A percentile compares a stretch with the other conserved stretches of the same genome.
phyloP scores from a whole-genome alignment of 2,329 filamentous ascomycete genomes.

The Acrocalymma vagum region DNA sequence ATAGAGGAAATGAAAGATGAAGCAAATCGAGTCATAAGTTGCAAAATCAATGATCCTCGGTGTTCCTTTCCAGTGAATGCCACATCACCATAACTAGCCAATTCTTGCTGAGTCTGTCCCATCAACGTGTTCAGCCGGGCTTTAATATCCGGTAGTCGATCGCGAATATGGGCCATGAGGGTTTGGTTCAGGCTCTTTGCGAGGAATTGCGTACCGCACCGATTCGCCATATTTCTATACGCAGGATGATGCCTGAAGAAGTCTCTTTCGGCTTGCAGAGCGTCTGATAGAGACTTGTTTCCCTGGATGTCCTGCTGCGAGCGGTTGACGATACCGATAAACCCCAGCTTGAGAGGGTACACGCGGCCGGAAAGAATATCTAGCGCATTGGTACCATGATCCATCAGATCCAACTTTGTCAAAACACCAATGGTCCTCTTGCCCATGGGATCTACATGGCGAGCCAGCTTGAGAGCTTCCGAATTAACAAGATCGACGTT shows the following conservation, averaged over 20 bases:
- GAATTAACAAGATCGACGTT: slow-evolving; percentile 99
- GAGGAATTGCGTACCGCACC: slow-evolving; percentile 92
- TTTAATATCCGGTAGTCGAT: slow-evolving; percentile 96
- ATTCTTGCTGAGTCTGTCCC: slow-evolving; percentile 99
- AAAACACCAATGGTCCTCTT: slow-evolving; percentile 95
- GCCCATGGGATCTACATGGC: slow-evolving; percentile 95
- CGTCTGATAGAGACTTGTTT: slow-evolving; percentile 93
- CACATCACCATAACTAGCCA: slow-evolving; percentile 97
- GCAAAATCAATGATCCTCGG: slow-evolving; percentile 90
- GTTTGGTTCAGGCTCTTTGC: slow-evolving; percentile 96
- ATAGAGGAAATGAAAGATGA: slow-evolving; percentile 98
- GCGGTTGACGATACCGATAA: slow-evolving; percentile 97
- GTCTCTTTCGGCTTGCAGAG: slow-evolving; percentile 86
- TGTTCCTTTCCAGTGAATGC: slow-evolving; percentile 98
- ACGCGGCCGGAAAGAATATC: slow-evolving; percentile 98
- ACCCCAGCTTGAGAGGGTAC: slow-evolving; percentile 95
- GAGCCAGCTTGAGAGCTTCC: slow-evolving; percentile 93
- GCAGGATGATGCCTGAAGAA: slow-evolving; percentile 98
- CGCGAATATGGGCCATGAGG: slow-evolving; percentile 94
- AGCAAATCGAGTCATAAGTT: slow-evolving; percentile 98
- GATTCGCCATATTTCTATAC: slow-evolving; percentile 92
- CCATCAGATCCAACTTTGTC: slow-evolving; percentile 98
- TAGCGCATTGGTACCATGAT: slow-evolving; percentile 96
- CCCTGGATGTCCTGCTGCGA: slow-evolving; percentile 98
- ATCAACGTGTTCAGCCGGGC: slow-evolving; percentile 96